Evolutionary conservation across 1,284 basidiomycete genomes (phyloP).

Genomic region (Ceratobasidium sp.): DNA sequence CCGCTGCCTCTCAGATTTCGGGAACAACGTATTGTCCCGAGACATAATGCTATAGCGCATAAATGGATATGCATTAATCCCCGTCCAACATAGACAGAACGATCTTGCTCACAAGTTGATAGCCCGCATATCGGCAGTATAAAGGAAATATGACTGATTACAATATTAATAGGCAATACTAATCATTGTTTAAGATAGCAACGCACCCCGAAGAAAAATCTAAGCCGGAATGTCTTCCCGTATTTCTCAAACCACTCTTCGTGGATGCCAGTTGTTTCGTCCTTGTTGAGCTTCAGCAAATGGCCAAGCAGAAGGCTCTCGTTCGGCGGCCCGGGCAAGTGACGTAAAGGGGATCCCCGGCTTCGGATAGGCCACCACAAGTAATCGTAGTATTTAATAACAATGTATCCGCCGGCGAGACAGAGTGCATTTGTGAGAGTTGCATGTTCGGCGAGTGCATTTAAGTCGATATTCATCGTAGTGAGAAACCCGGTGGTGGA

Average conservation of each 20-base stretch:
- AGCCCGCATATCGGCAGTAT: conserved; percentile 35
- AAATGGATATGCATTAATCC: not conserved
- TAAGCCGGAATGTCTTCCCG: too few relatives aligned
- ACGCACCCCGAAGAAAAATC: too few relatives aligned
- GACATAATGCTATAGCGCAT: not conserved
- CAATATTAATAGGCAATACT: not conserved
- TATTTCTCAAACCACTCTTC: not conserved
- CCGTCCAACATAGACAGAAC: not conserved
- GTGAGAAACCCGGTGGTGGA: too few relatives aligned
- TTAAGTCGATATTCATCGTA: too few relatives aligned
- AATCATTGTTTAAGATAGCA: not conserved
- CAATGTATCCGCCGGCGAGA: not conserved
- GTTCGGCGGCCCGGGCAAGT: conserved; percentile 25
- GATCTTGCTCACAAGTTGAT: conserved; percentile 25
- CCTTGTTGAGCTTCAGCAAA: conserved; percentile 2
- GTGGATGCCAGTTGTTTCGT: not conserved
- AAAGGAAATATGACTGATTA: conserved; percentile 27
- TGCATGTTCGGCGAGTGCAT: not conserved
- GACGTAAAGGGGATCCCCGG: conserved; percentile 26
- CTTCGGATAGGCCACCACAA: not conserved
- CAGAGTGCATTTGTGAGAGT: not conserved
- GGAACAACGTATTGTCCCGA: not conserved
- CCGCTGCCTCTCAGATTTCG: not conserved
- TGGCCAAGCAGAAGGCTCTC: conserved; percentile 35
- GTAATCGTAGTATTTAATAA: not conserved